These are phyloP conservation scores for Sclerotinia glacialis DNA, from an alignment of 2,329 filamentous ascomycete genomes.

Conservation along the genomic window DNA sequence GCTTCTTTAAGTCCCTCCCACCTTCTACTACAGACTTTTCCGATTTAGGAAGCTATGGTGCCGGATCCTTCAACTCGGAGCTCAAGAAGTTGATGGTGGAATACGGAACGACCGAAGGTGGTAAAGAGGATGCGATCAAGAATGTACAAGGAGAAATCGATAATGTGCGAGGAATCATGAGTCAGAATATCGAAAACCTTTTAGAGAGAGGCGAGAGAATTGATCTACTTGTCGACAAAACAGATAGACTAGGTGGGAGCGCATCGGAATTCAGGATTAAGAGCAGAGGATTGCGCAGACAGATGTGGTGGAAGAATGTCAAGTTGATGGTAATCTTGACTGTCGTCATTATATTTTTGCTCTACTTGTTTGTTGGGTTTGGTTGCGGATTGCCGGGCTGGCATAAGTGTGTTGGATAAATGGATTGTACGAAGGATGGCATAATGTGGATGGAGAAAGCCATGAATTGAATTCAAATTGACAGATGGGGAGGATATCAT, in stretches of 20 bases:
- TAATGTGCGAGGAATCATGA: conserved; percentile 90
- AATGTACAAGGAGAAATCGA: conserved; percentile 90
- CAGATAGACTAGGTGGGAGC: conserved; percentile 82
- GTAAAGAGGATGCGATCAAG: conserved; percentile 75
- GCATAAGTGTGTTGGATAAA: conserved; percentile 38
- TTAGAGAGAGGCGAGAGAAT: conserved; percentile 90
- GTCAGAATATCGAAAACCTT: conserved; percentile 86
- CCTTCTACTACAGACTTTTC: conserved; percentile 67
- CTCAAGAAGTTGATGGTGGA: conserved; percentile 77
- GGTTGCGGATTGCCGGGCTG: conserved; percentile 65
- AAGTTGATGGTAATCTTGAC: conserved; percentile 82
- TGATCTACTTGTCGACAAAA: conserved; percentile 93
- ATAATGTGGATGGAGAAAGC: conserved; percentile 3
- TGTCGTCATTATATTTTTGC: conserved; percentile 68
- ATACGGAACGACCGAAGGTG: conserved; percentile 74
- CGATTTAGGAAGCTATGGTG: conserved; percentile 82
- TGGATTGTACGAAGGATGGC: background rate
- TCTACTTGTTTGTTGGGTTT: conserved; percentile 70
- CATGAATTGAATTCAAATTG: background rate
- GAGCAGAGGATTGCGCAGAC: conserved; percentile 78
- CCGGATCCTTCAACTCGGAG: conserved; percentile 78
- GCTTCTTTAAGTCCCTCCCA: conserved; percentile 73
- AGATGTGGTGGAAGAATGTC: conserved; percentile 99
- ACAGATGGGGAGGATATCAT: background rate
- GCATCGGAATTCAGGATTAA: conserved; percentile 87